These are phyloP conservation scores for Malbranchea cinnamomea DNA, from an alignment of 2,329 filamentous ascomycete species.

Conservation along the genomic window DNA sequence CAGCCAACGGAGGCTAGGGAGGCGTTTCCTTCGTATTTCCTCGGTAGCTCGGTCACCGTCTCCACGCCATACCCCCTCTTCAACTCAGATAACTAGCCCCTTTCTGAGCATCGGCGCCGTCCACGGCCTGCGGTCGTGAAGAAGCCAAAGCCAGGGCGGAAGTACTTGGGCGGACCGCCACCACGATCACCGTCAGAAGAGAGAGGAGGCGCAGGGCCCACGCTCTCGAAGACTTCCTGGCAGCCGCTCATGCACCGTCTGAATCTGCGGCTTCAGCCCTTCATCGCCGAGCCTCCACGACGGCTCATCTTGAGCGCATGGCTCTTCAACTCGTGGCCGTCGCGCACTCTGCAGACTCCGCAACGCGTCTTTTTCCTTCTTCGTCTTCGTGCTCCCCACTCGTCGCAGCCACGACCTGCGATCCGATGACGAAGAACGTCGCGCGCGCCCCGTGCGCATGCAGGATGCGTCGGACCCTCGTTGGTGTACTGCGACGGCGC, in stretches of 20 bases:
- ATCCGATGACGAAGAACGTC: slow-evolving; percentile 81
- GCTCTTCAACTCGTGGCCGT: slow-evolving; percentile 63
- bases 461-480: slow-evolving; percentile 56
- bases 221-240: slow-evolving; percentile 41
- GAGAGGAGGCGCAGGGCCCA: slow-evolving; percentile 32
- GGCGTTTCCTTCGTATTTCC: neutral
- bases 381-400: too few relatives aligned
- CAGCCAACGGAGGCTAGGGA: neutral
- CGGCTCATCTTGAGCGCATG: slow-evolving; percentile 79
- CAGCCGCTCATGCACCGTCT: too few relatives aligned
- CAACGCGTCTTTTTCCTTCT: too few relatives aligned
- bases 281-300: slow-evolving; percentile 45
- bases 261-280: slow-evolving; percentile 49
- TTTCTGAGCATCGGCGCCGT: slow-evolving; percentile 61
- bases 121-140: slow-evolving; percentile 83
- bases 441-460: slow-evolving; percentile 51
- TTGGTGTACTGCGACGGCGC: slow-evolving; percentile 58
- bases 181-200: slow-evolving; percentile 4
- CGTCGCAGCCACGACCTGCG: slow-evolving; percentile 43
- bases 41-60: slow-evolving; percentile 53
- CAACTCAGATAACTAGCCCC: slow-evolving; percentile 59
- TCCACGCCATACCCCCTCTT: slow-evolving; percentile 57
- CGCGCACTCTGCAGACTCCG: slow-evolving; percentile 42
- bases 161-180: slow-evolving; percentile 46
- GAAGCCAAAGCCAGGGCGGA: slow-evolving; percentile 72